Evolutionary conservation across 495 filamentous ascomycete species (phyloP).

Genomic region (Viridothelium virens): DNA sequence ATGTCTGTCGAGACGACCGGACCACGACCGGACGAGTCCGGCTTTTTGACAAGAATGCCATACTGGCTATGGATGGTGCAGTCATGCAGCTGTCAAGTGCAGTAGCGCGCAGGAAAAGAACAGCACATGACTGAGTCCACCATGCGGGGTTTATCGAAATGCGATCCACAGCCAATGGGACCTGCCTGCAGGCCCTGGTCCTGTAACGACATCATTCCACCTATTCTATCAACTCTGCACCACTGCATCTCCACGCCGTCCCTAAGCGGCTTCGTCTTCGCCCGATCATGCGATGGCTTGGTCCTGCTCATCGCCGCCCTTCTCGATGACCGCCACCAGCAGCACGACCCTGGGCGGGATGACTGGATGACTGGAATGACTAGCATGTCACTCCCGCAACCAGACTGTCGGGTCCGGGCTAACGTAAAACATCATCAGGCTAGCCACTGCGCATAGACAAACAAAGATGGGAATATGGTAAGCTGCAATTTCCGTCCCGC

Average conservation of each 20-base stretch:
- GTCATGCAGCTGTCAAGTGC: conserved; percentile 2
- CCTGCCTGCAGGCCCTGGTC: background rate
- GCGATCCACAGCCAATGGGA: background rate
- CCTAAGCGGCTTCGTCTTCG: background rate
- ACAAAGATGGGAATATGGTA: conserved; percentile 8
- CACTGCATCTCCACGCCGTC: background rate
- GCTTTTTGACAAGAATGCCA: background rate
- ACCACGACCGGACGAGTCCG: background rate
- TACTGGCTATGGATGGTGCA: background rate
- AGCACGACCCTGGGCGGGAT: too few species aligned
- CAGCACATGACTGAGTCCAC: conserved; percentile 2
- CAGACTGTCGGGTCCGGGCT: conserved; percentile 8
- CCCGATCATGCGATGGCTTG: conserved; percentile 3
- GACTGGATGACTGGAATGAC: background rate
- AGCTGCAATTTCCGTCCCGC: conserved; percentile 11
- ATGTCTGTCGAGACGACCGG: background rate
- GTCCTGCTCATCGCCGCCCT: background rate
- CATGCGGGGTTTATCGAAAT: conserved; percentile 12
- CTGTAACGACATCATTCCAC: background rate
- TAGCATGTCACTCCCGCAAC: conserved; percentile 7
- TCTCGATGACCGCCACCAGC: too few species aligned
- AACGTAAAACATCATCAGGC: background rate
- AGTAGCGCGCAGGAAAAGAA: conserved; percentile 7
- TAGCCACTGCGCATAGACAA: background rate
- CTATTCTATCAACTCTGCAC: background rate